Base-by-base conservation (phyloP, 2,329 filamentous ascomycete genomes). In the Sporothrix humicola region DNA sequence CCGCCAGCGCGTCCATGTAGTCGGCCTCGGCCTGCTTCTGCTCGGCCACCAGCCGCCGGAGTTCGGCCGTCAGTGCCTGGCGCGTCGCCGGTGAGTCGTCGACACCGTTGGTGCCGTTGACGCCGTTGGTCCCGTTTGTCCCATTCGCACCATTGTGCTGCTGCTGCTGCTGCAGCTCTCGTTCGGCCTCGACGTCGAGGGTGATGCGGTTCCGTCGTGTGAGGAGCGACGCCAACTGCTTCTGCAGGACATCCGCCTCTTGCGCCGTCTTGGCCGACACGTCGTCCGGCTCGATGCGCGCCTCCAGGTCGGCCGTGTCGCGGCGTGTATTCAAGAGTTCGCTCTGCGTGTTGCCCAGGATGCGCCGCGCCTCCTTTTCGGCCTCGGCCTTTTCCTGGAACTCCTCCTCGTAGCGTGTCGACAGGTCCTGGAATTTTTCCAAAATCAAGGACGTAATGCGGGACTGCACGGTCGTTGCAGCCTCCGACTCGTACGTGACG, bases 391-490 rank as follows among this genome's bases (percentile, higher is more conserved):
- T 94, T 76, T 94, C 92, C 71, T 88, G 87, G 78, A 93, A 88
- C 79, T 95, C 92, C 42, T 91, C 88, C 74, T 96, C 93, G 78
- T 93, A 94, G 73, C 86, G 90, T 73, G 86, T 86, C 1, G 92
- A 89, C 12, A 95, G 84, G 76, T 91, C 90, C 77, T 90, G 88
- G 75, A 93, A 90, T 77, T 93, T 93, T 73, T 93, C 90, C 7
- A 92, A 84, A 74, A 94, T 88, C 6, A 93, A 84, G 3, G 90
- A 88, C 4, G 89, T 88, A 77, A 94, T 91, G 77, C 89, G 91
- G 15, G 88, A 87, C 73, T 93, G 89, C 10, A 94, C 87, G 3
- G 89, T 89, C 74, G 89, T 91, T 37, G 91, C 92, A 1, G 91
- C 91, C 72, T 87, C 90, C 23, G 86, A 92, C 77, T 87, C 85